A percentile compares a stretch with the other conserved stretches of the same genome.
Conservation (phyloP, 768 basidiomycete species). For the Tephrocybe sp. region DNA sequence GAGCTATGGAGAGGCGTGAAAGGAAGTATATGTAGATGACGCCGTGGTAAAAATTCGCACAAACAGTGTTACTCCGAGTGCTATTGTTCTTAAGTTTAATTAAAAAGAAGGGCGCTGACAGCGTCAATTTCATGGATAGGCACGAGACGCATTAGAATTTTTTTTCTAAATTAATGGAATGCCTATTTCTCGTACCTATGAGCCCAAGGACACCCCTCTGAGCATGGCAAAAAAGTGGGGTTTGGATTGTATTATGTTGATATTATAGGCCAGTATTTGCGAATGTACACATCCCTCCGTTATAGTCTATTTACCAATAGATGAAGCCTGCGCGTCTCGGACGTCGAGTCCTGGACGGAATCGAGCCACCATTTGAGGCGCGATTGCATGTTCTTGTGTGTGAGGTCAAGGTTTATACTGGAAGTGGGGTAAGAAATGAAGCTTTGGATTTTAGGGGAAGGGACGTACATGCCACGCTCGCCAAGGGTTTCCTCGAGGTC, state of each 20-base stretch:
- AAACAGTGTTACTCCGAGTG: no score
- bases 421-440: background rate
- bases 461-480: constrained; percentile 77
- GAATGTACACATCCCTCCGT: constrained; percentile 6
- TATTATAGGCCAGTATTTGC: constrained; percentile 17
- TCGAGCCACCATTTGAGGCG: constrained; percentile 69
- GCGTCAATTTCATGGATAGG: no score
- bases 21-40: no score
- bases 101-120: no score
- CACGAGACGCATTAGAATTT: no score
- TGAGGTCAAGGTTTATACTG: constrained; percentile 39
- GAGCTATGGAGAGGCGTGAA: no score
- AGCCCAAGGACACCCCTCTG: no score
- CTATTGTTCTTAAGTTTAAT: no score
- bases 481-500: constrained; percentile 67
- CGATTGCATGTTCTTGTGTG: constrained; percentile 44
- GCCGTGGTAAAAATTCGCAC: no score
- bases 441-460: background rate
- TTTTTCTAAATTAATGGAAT: no score
- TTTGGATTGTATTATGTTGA: constrained; percentile 12
- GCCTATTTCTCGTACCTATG: no score
- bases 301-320: constrained; percentile 38
- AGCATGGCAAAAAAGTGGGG: background rate
- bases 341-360: constrained; percentile 35
- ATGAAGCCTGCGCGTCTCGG: constrained; percentile 48